Percentiles rank a stretch among this genome's conserved stretches.
Conservation (phyloP, 2,329 filamentous ascomycete genomes). For the Fusarium devonianum region DNA sequence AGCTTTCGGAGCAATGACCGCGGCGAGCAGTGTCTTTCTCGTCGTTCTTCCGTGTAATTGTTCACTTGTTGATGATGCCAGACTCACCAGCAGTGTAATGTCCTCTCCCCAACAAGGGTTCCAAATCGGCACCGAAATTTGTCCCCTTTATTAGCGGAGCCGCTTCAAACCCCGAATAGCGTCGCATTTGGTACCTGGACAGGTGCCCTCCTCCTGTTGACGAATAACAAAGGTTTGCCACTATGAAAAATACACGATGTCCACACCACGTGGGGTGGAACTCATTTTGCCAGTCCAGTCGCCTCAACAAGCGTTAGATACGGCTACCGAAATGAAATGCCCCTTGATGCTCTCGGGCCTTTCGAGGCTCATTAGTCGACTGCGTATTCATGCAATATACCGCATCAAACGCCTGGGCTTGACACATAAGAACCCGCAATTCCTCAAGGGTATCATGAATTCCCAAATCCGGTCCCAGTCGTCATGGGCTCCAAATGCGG, state of each 20-base stretch:
- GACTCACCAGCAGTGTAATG: background rate
- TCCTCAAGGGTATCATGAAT: constrained; percentile 14
- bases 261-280: constrained; percentile 35
- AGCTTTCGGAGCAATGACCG: constrained; percentile 1
- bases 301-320: constrained; percentile 17
- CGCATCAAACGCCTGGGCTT: constrained; percentile 23
- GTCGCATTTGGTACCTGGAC: constrained; percentile 18
- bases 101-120: background rate
- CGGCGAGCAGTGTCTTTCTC: no score
- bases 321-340: constrained; percentile 35
- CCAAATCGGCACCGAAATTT: background rate
- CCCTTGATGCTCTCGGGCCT: constrained; percentile 30
- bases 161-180: background rate
- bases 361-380: constrained; percentile 22
- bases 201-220: constrained; percentile 4
- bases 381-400: constrained; percentile 21
- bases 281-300: constrained; percentile 12
- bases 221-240: constrained; percentile 4
- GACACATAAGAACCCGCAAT: constrained; percentile 34
- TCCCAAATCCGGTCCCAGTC: background rate
- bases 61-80: no score
- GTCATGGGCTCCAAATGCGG: constrained; percentile 5
- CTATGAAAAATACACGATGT: constrained; percentile 16
- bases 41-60: no score
- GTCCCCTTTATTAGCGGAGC: constrained; percentile 1